These are phyloP conservation scores for Cytauxzoon felis DNA, from an alignment of 169 alveolate species.

Conservation along the genomic window DNA sequence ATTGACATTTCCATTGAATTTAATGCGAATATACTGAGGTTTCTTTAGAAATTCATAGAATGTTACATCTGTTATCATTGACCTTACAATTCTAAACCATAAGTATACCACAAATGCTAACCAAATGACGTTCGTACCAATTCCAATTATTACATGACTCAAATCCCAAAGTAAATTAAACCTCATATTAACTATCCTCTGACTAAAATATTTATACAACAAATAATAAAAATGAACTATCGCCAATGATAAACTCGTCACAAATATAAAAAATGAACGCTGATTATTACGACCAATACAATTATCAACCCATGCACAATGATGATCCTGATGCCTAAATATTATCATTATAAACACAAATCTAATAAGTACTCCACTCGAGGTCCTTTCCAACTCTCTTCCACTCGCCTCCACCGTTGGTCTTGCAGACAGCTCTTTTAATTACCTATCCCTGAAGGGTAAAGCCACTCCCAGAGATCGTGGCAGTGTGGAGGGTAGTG, in stretches of 20 bases:
- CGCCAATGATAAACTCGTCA: conserved; percentile 49
- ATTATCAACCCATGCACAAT: conserved; percentile 95
- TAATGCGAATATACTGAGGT: conserved; percentile 56
- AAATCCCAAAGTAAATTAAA: conserved; percentile 29
- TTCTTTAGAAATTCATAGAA: conserved; percentile 81
- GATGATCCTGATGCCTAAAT: conserved; percentile 87
- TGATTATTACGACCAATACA: conserved; percentile 86
- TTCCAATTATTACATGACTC: conserved; percentile 29
- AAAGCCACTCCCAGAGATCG: too few relatives aligned
- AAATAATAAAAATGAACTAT: conserved; percentile 68
- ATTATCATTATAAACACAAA: too few relatives aligned
- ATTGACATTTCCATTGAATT: conserved; percentile 41
- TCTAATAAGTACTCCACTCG: too few relatives aligned
- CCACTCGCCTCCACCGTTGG: too few relatives aligned
- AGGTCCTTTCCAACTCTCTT: too few relatives aligned
- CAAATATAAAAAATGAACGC: conserved; percentile 66
- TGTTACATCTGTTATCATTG: conserved; percentile 84
- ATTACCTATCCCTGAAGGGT: too few relatives aligned
- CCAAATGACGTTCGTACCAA: conserved; percentile 69
- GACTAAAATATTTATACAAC: conserved; percentile 50
- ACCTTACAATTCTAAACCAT: conserved; percentile 72
- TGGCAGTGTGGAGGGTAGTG: too few relatives aligned
- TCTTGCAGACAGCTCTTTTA: too few relatives aligned
- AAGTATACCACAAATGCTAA: conserved; percentile 75
- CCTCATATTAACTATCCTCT: neutral